Evolutionary conservation across 2,329 filamentous ascomycete species (phyloP).

Genomic region (Trichoderma simmonsii): DNA sequence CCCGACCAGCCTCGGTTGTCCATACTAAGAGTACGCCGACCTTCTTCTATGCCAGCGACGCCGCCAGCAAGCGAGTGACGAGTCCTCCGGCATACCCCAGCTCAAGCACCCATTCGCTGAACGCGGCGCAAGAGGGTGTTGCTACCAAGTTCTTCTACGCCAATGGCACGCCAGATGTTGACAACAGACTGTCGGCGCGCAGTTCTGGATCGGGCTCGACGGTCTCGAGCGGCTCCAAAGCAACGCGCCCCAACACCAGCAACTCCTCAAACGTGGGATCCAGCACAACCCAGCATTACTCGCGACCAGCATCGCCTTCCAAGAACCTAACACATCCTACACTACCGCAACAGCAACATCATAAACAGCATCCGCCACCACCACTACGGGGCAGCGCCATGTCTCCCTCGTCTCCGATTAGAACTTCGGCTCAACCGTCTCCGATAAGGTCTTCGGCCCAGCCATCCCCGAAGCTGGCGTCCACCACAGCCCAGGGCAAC

Average conservation of each 20-base stretch:
- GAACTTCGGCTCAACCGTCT: slow-evolving; percentile 22
- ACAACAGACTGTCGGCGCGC: slow-evolving; percentile 34
- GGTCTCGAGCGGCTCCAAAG: slow-evolving; percentile 45
- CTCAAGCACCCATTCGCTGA: slow-evolving; percentile 35
- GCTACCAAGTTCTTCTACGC: slow-evolving; percentile 72
- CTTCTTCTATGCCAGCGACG: slow-evolving; percentile 58
- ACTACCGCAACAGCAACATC: slow-evolving; percentile 23
- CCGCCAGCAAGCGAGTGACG: slow-evolving; percentile 36
- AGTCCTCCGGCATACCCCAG: slow-evolving; percentile 30
- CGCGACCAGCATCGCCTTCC: slow-evolving; percentile 51
- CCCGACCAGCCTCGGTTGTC: slow-evolving; percentile 37
- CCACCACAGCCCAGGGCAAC: slow-evolving; percentile 29
- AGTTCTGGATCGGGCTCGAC: slow-evolving; percentile 44
- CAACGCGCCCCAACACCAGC: slow-evolving; percentile 40
- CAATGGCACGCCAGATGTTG: slow-evolving; percentile 57
- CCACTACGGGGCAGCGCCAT: slow-evolving; percentile 22
- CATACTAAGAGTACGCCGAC: slow-evolving; percentile 44
- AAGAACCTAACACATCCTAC: slow-evolving; percentile 35
- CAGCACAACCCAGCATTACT: slow-evolving; percentile 25
- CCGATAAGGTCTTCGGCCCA: slow-evolving; percentile 32
- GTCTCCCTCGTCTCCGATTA: slow-evolving; percentile 27
- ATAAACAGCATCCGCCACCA: slow-evolving; percentile 20
- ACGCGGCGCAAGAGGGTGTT: slow-evolving; percentile 38
- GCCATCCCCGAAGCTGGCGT: slow-evolving; percentile 38
- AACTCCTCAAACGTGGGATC: slow-evolving; percentile 25